A percentile compares a stretch with the other conserved stretches of the same genome.
These are phyloP conservation scores for Phytophthora podocarpi DNA, from an alignment of 352 stramenopile species.

Conservation along the genomic window DNA sequence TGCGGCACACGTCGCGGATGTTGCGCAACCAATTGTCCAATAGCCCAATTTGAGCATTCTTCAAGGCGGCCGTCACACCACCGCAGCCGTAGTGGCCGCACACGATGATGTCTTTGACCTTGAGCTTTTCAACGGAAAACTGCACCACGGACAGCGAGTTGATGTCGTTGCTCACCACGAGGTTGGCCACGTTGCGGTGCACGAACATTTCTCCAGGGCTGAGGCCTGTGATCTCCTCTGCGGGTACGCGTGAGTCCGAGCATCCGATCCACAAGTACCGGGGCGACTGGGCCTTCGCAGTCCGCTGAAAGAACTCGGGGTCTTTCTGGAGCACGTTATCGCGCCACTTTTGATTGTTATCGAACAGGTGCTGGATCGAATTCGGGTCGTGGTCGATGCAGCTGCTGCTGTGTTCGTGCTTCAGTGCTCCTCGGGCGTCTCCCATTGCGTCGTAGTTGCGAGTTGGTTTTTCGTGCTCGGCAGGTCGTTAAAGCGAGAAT, in stretches of 20 bases:
- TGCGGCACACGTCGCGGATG: constrained; percentile 72
- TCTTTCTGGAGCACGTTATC: constrained; percentile 69
- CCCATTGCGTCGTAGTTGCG: constrained; percentile 2
- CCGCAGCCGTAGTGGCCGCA: constrained; percentile 93
- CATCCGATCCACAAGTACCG: constrained; percentile 92
- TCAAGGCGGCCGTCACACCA: constrained; percentile 79
- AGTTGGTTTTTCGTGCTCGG: background rate
- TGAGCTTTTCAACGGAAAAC: constrained; percentile 88
- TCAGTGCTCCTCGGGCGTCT: constrained; percentile 8
- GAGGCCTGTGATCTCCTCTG: constrained; percentile 87
- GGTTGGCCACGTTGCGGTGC: constrained; percentile 90
- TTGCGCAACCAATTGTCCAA: constrained; percentile 93
- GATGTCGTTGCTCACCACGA: constrained; percentile 72
- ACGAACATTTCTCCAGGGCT: constrained; percentile 90
- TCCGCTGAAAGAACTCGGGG: constrained; percentile 82
- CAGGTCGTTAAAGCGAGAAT: constrained; percentile 10
- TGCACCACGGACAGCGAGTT: constrained; percentile 70
- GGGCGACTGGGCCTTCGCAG: constrained; percentile 73
- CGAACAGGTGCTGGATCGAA: constrained; percentile 63
- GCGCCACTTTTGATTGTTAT: constrained; percentile 81
- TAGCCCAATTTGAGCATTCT: constrained; percentile 77
- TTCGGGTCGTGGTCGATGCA: constrained; percentile 21
- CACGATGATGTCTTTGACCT: constrained; percentile 93
- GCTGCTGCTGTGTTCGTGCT: constrained; percentile 20
- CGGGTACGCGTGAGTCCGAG: constrained; percentile 87